phyloP scores from a whole-genome alignment of 148 eudicot species.

The Chenopodium quinoa region DNA sequence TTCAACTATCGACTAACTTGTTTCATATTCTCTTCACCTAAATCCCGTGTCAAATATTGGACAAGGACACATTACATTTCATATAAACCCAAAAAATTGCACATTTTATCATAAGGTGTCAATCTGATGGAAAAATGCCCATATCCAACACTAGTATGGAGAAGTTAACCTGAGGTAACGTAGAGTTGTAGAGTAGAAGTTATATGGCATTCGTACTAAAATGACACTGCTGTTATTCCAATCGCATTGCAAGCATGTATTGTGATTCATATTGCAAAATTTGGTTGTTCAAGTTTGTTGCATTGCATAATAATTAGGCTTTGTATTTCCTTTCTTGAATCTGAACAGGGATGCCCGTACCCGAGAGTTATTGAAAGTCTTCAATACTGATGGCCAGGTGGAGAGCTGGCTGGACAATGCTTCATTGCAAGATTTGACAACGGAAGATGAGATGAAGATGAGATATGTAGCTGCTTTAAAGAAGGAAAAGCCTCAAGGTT shows the following conservation, averaged over 20 bases:
- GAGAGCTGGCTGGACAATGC: constrained; percentile 56
- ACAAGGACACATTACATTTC: not conserved
- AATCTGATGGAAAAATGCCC: not conserved
- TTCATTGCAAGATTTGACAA: constrained; percentile 45
- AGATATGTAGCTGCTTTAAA: constrained; percentile 51
- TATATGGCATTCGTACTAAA: no score
- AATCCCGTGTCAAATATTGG: not conserved
- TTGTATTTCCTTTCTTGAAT: not conserved
- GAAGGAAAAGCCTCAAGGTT: constrained; percentile 72
- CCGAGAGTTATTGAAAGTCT: constrained; percentile 79
- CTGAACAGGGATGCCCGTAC: constrained; percentile 83
- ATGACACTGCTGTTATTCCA: not conserved
- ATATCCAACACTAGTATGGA: not conserved
- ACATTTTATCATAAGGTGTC: not conserved
- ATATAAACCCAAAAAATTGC: not conserved
- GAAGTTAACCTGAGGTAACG: no score
- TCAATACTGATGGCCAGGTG: constrained; percentile 80
- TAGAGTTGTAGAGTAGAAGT: no score
- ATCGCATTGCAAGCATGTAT: not conserved
- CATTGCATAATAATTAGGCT: not conserved
- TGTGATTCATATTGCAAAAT: not conserved
- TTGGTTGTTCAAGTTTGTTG: not conserved
- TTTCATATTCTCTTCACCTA: not conserved
- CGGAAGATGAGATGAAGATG: constrained; percentile 66
- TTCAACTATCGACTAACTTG: not conserved